These are phyloP conservation scores for Hypomyces rosellus DNA, from an alignment of 2,329 filamentous ascomycete genomes.

Conservation along the genomic window DNA sequence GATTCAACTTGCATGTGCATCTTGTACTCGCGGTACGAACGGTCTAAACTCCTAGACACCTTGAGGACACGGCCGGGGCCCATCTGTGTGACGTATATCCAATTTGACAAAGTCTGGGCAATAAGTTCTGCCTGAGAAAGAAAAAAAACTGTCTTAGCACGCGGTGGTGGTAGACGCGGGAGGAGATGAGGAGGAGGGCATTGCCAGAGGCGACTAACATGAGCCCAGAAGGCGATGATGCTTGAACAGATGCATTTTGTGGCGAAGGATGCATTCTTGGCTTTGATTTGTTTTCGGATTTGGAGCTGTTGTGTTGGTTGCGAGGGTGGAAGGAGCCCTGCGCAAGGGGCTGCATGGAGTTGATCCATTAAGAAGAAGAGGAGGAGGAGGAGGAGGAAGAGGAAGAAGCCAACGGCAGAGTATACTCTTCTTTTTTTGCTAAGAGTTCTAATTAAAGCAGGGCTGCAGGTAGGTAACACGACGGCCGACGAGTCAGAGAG, in stretches of 20 bases:
- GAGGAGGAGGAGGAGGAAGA: too few species aligned
- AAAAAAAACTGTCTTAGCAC: neutral
- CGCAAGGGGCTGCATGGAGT: neutral
- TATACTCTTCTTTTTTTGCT: too few species aligned
- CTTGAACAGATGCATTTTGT: conserved; percentile 9
- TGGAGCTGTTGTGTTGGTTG: neutral
- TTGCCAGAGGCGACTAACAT: conserved; percentile 6
- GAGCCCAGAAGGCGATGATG: conserved; percentile 9
- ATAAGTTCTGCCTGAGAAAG: conserved; percentile 7
- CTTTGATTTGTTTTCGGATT: conserved; percentile 2
- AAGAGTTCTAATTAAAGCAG: too few species aligned
- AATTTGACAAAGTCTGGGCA: conserved; percentile 7
- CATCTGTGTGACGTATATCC: conserved; percentile 10
- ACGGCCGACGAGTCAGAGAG: too few species aligned
- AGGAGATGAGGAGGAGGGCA: neutral
- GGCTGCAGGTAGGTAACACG: too few species aligned
- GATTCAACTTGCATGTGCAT: conserved; percentile 6
- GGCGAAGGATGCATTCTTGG: conserved; percentile 2
- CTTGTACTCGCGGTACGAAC: conserved; percentile 8
- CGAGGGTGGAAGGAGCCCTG: neutral
- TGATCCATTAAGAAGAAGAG: neutral
- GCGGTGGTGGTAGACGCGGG: neutral
- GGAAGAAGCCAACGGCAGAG: too few species aligned
- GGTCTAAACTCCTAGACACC: conserved; percentile 2
- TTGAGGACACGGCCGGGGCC: conserved; percentile 10